Evolutionary conservation across 2,329 filamentous ascomycete genomes (phyloP), one percentile per base, ranked within the genome.

Genomic region (Scedosporium minutisporum): DNA sequence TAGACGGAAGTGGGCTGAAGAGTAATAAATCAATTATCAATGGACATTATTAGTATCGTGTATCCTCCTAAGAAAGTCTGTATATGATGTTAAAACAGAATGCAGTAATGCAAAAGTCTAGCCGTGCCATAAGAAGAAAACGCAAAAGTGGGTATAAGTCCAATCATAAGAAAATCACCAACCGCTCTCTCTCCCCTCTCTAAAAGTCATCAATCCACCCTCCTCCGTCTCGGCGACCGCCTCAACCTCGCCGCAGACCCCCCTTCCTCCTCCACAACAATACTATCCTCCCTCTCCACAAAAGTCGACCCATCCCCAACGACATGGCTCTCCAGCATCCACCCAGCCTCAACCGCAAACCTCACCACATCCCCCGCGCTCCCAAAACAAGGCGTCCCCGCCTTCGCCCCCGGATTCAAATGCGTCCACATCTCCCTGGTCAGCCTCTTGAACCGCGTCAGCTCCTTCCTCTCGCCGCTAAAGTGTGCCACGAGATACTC

Each of bases 271-370:
- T 72, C 72, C 12, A 71, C 58, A 41, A 78, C 74, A 65, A 78
- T 78, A 66, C 76, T 78, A 25, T 77, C 75, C 65, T 77, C 76
- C 38, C 71, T 68, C 58, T 76, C 74, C 18, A 64, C 60, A 16
- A 63, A 27, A 42, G 75, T 65, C 10, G 74, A 76, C 12, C 69
- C 68, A 12, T 70, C 72, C 3, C 75, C 80, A 25, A 76, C 70
- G 48, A 86, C 69, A 70, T 86, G 82, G 18, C 76, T 76, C 66
- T 81, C 77, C 1, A 74, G 76, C 55, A 86, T 72, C 83, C 83
- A 86, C 5, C 82, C 82, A 1, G 80, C 76, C 70, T 86, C 83
- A 10, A 84, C 75, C 3, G 81, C 81, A 67, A 84, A 86, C 59
- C 77, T 74, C 38, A 86, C 80, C 18, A 85, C 75, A 64, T 85